These are phyloP conservation scores for Aspergillus caelatus DNA, from an alignment of 2,329 filamentous ascomycete genomes.

Conservation along the genomic window DNA sequence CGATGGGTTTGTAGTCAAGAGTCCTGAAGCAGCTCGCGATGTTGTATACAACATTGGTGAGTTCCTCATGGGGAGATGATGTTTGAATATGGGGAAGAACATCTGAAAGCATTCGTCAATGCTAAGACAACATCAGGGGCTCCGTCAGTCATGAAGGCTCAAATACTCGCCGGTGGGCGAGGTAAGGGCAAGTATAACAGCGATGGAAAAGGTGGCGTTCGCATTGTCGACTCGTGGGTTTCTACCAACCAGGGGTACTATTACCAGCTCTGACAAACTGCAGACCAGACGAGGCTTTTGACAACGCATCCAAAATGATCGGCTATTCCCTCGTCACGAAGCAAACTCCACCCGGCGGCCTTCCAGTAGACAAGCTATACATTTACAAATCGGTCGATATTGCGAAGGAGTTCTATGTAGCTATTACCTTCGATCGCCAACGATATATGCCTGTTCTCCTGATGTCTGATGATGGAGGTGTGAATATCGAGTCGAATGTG, in stretches of 20 bases:
- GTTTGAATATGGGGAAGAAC: not conserved
- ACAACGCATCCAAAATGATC: conserved; percentile 33
- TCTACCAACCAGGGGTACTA: not conserved
- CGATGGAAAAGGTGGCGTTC: conserved; percentile 33
- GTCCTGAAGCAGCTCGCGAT: conserved; percentile 24
- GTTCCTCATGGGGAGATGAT: not conserved
- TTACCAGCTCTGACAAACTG: not conserved
- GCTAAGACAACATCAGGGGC: conserved; percentile 22
- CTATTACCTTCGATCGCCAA: conserved; percentile 50
- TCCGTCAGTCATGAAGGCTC: conserved; percentile 34
- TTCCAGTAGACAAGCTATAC: conserved; percentile 38
- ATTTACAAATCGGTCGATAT: conserved; percentile 37
- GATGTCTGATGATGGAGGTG: conserved; percentile 37
- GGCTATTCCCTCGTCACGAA: conserved; percentile 31
- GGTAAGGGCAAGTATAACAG: conserved; percentile 34
- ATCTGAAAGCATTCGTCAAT: conserved; percentile 8
- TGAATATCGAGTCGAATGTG: conserved; percentile 33
- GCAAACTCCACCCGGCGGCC: conserved; percentile 30
- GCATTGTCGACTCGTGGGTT: conserved; percentile 28
- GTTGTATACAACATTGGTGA: conserved; percentile 30
- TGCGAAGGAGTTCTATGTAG: conserved; percentile 45
- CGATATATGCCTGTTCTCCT: conserved; percentile 42
- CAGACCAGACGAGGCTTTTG: conserved; percentile 30
- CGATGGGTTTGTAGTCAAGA: conserved; percentile 27
- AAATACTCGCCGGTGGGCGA: conserved; percentile 36